Percentiles rank a stretch among this genome's conserved stretches.
Conservation (phyloP, 192 early-diverging fungal genomes). For the Funneliformis mosseae region DNA sequence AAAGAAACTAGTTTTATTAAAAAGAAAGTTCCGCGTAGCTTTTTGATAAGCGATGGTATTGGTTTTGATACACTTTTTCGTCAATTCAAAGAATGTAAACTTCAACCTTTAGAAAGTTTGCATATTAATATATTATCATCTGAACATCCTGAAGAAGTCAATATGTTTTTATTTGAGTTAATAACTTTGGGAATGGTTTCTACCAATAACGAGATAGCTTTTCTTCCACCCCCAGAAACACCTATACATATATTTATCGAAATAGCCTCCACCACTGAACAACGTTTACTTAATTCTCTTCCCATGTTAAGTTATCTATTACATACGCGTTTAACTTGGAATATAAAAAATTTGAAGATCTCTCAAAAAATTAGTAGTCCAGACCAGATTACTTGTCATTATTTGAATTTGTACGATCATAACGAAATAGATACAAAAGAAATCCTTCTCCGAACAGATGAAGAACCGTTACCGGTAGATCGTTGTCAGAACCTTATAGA, state of each 20-base stretch:
- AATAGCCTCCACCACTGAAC: constrained; percentile 24
- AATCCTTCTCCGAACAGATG: background rate
- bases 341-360: constrained; percentile 23
- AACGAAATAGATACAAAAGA: constrained; percentile 5
- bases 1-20: background rate
- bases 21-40: background rate
- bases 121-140: constrained; percentile 32
- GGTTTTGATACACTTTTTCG: background rate
- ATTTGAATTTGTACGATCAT: constrained; percentile 7
- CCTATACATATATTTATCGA: constrained; percentile 24
- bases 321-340: constrained; percentile 15
- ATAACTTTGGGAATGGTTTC: constrained; percentile 29
- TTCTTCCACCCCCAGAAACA: background rate
- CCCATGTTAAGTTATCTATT: background rate
- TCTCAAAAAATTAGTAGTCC: constrained; percentile 19
- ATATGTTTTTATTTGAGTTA: constrained; percentile 35
- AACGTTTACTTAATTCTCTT: constrained; percentile 33
- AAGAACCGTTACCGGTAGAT: background rate
- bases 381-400: constrained; percentile 22
- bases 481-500: constrained; percentile 21
- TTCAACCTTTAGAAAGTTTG: background rate
- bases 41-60: constrained; percentile 24
- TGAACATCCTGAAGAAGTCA: constrained; percentile 23
- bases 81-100: background rate
- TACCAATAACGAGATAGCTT: constrained; percentile 11